Percentiles rank a stretch among this genome's conserved stretches.
Evolutionary conservation across 495 filamentous ascomycete species (phyloP).

Genomic region (Daldinia caldariorum): DNA sequence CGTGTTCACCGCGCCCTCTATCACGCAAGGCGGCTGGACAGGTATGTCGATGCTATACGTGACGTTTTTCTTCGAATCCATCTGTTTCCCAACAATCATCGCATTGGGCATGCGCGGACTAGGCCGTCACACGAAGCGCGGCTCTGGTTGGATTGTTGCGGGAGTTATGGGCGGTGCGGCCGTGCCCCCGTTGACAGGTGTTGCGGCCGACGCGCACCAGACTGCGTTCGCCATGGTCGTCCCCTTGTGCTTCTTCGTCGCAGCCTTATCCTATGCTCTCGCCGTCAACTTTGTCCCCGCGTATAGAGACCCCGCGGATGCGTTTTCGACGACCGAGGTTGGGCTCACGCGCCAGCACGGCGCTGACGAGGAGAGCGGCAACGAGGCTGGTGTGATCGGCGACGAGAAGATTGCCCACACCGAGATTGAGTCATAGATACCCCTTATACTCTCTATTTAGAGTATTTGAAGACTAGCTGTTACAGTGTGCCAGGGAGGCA

Average conservation of each 20-base stretch:
- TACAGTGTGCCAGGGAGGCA: not conserved
- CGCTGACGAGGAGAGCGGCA: constrained; percentile 42
- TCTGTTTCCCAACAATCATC: constrained; percentile 76
- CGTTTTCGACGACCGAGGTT: constrained; percentile 63
- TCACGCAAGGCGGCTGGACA: constrained; percentile 60
- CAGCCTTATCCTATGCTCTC: constrained; percentile 67
- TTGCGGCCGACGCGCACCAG: constrained; percentile 59
- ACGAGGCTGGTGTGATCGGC: constrained; percentile 38
- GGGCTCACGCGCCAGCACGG: constrained; percentile 52
- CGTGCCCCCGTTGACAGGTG: constrained; percentile 70
- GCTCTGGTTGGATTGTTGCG: constrained; percentile 69
- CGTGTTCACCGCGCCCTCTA: constrained; percentile 67
- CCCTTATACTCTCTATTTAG: not conserved
- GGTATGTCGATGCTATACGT: constrained; percentile 69
- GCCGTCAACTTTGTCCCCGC: constrained; percentile 70
- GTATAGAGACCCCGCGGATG: constrained; percentile 69
- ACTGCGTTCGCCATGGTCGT: constrained; percentile 62
- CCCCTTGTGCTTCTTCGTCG: constrained; percentile 66
- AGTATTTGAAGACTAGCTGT: not conserved
- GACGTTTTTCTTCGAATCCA: constrained; percentile 73
- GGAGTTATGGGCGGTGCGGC: constrained; percentile 71
- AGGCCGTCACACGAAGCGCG: constrained; percentile 74
- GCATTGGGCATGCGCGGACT: constrained; percentile 73
- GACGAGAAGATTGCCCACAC: constrained; percentile 43
- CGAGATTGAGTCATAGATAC: constrained; percentile 28